These are phyloP conservation scores for Puccinellia tenuiflora DNA, from an alignment of 176 grass and related monocot genomes.

Conservation along the genomic window DNA sequence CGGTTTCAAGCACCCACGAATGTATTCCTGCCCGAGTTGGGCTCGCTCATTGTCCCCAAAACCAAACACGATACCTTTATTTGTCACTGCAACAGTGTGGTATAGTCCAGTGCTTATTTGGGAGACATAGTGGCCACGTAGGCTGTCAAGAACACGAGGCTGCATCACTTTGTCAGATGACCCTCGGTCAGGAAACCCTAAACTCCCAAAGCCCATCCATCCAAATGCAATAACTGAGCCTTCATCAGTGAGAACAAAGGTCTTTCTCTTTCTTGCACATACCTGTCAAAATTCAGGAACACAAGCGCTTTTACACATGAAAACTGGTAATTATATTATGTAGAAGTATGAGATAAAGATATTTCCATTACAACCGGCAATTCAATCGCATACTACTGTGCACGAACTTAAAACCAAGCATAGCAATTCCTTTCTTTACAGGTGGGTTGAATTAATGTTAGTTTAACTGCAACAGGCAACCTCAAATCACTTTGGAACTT, in stretches of 20 bases:
- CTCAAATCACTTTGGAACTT: not conserved
- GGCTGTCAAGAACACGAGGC: conserved; percentile 61
- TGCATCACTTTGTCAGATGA: conserved; percentile 92
- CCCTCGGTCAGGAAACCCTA: conserved; percentile 85
- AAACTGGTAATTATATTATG: not conserved
- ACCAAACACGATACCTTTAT: conserved; percentile 80
- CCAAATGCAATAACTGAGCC: conserved; percentile 89
- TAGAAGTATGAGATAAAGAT: not conserved
- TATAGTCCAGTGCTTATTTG: conserved; percentile 97
- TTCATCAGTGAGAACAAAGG: conserved; percentile 83
- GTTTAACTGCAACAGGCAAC: not conserved
- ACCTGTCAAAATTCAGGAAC: conserved; percentile 49
- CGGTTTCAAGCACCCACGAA: conserved; percentile 82
- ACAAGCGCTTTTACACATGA: not conserved
- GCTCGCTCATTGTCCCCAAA: conserved; percentile 98
- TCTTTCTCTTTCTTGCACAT: conserved; percentile 97
- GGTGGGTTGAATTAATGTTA: not conserved
- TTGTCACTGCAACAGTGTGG: conserved; percentile 90
- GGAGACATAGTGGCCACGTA: conserved; percentile 60
- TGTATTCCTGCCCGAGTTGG: conserved; percentile 83
- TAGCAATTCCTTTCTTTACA: not conserved
- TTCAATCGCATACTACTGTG: not conserved
- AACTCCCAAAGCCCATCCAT: conserved; percentile 99
- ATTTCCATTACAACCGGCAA: not conserved
- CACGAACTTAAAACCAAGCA: not conserved